Evolutionary conservation across 2,329 filamentous ascomycete species (phyloP).

Genomic region (Aspergillus caelatus): DNA sequence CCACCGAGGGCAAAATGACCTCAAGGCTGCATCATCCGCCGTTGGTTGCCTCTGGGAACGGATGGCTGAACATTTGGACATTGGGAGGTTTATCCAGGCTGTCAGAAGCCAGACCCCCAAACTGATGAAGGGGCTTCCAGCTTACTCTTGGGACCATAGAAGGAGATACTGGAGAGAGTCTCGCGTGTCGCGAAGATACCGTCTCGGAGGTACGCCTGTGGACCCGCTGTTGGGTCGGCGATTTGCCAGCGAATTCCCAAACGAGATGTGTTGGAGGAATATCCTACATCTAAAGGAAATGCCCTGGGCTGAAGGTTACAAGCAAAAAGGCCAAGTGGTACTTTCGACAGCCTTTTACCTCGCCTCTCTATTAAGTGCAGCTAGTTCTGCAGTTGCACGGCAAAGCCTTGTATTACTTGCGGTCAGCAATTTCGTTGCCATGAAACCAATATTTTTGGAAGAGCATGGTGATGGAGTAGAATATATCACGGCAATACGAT

Average conservation of each 20-base stretch:
- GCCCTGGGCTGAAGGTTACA: neutral
- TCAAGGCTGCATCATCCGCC: neutral
- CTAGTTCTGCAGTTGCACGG: neutral
- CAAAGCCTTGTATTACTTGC: neutral
- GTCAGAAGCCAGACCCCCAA: neutral
- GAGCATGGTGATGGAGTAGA: neutral
- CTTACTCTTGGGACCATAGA: conserved; percentile 5
- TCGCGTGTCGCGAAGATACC: neutral
- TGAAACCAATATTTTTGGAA: neutral
- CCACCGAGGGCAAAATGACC: conserved; percentile 1
- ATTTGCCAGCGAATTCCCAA: neutral
- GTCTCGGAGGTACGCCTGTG: neutral
- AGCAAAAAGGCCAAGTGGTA: neutral
- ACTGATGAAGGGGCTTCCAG: neutral
- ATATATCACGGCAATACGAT: neutral
- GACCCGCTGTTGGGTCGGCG: conserved; percentile 2
- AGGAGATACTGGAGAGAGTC: conserved; percentile 1
- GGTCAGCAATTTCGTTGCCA: neutral
- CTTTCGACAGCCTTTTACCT: neutral
- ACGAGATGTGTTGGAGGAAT: neutral
- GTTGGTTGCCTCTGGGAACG: neutral
- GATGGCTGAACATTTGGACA: neutral
- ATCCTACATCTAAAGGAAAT: neutral
- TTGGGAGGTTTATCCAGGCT: neutral
- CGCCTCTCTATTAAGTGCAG: neutral